Evolutionary conservation across 768 basidiomycete species (phyloP).

Genomic region (Hebeloma cylindrosporum): DNA sequence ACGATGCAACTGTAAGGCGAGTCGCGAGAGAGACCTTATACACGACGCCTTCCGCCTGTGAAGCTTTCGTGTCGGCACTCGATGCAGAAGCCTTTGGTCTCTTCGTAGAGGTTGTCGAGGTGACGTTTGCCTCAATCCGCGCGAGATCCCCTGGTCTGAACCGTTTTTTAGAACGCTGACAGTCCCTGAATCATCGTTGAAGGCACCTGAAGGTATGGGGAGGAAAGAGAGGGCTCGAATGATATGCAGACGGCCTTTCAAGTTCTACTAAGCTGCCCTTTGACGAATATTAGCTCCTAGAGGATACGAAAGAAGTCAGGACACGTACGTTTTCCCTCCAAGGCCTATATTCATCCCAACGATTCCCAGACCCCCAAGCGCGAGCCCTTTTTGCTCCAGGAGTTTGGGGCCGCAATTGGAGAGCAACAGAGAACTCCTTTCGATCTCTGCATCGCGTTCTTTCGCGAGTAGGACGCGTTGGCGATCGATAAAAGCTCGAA

Average conservation of each 20-base stretch:
- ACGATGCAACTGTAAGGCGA: not conserved
- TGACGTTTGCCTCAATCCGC: slow-evolving; percentile 72
- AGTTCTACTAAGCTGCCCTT: slow-evolving; percentile 76
- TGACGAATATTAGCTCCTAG: not conserved
- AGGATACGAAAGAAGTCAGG: no score
- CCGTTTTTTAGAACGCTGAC: slow-evolving; percentile 14
- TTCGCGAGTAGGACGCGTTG: slow-evolving; percentile 64
- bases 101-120: slow-evolving; percentile 36
- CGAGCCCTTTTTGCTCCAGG: slow-evolving; percentile 86
- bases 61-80: slow-evolving; percentile 39
- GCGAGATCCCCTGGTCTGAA: slow-evolving; percentile 86
- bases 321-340: slow-evolving; percentile 94
- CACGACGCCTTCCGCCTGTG: slow-evolving; percentile 74
- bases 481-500: slow-evolving; percentile 62
- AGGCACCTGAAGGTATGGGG: slow-evolving; percentile 79
- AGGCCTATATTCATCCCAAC: slow-evolving; percentile 78
- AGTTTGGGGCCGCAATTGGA: slow-evolving; percentile 82
- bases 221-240: slow-evolving; percentile 68
- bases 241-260: slow-evolving; percentile 79
- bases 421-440: slow-evolving; percentile 73
- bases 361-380: slow-evolving; percentile 71
- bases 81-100: slow-evolving; percentile 45
- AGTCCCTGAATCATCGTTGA: not conserved
- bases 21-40: slow-evolving; percentile 66
- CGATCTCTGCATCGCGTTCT: slow-evolving; percentile 86